These are phyloP conservation scores for Ceratocystis ficicola DNA, from an alignment of 2,329 filamentous ascomycete genomes.

Conservation along the genomic window DNA sequence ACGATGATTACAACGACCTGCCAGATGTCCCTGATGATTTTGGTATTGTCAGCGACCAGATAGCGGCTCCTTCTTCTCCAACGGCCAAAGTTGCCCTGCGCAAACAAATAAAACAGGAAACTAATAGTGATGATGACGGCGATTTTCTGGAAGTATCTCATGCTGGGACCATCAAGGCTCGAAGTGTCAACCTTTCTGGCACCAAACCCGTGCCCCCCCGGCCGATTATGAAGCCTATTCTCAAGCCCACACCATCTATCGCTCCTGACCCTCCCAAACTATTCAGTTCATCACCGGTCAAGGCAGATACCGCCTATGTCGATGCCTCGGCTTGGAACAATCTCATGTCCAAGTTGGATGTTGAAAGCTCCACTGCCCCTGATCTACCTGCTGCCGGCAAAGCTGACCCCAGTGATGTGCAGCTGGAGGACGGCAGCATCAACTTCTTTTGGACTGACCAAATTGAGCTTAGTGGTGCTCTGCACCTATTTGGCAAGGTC, in stretches of 20 bases:
- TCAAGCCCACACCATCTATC: constrained; percentile 33
- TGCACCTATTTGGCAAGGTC: constrained; percentile 94
- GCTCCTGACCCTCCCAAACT: constrained; percentile 50
- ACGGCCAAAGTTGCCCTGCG: constrained; percentile 65
- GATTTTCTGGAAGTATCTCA: constrained; percentile 81
- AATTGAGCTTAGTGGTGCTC: constrained; percentile 75
- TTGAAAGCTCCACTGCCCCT: constrained; percentile 52
- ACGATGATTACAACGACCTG: constrained; percentile 47
- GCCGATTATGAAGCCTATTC: constrained; percentile 49
- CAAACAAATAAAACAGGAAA: constrained; percentile 42
- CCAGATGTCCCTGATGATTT: constrained; percentile 50
- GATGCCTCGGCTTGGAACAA: constrained; percentile 82
- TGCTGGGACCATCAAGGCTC: constrained; percentile 52
- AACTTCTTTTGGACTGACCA: constrained; percentile 98
- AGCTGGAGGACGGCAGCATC: constrained; percentile 86
- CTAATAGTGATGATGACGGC: constrained; percentile 65
- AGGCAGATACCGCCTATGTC: constrained; percentile 30
- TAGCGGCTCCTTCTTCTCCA: constrained; percentile 67
- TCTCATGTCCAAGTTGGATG: constrained; percentile 73
- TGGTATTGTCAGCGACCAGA: constrained; percentile 61
- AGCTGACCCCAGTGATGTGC: constrained; percentile 66
- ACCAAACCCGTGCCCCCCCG: constrained; percentile 54
- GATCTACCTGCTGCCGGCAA: constrained; percentile 58
- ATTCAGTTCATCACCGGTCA: constrained; percentile 25
- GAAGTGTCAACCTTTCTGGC: constrained; percentile 75